A percentile compares a stretch with the other conserved stretches of the same genome.
Conservation (phyloP, 2,329 filamentous ascomycete species). For the Arthrobotrys sphaeroides region DNA sequence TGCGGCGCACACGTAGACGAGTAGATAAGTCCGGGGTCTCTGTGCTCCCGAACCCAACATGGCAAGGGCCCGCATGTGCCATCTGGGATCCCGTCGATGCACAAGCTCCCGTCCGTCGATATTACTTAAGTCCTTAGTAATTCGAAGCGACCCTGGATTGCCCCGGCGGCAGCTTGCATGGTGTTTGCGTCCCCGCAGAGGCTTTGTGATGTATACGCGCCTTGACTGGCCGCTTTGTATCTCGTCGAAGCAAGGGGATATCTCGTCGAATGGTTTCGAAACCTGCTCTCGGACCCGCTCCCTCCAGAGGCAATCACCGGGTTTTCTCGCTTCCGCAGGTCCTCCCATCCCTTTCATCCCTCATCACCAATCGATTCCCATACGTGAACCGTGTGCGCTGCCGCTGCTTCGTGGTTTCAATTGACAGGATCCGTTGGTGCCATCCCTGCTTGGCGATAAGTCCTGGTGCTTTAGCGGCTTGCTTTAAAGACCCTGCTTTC, state of each 20-base stretch:
- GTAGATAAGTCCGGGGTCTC: background rate
- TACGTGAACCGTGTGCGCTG: background rate
- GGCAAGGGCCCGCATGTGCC: background rate
- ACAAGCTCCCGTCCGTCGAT: background rate
- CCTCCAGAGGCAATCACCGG: constrained; percentile 5
- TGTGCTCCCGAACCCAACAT: background rate
- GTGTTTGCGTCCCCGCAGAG: no score
- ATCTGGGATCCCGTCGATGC: background rate
- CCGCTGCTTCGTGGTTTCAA: constrained; percentile 8
- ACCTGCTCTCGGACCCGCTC: background rate
- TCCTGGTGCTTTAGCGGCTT: background rate
- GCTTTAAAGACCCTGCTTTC: constrained; percentile 7
- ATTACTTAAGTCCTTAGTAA: no score
- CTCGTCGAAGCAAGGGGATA: no score
- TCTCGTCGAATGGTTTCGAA: background rate
- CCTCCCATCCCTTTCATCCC: background rate
- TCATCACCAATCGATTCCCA: background rate
- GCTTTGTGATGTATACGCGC: no score
- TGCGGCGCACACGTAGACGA: background rate
- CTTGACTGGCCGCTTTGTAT: background rate
- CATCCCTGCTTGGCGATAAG: constrained; percentile 24
- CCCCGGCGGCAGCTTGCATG: background rate
- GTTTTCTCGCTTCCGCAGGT: background rate
- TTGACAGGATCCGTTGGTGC: constrained; percentile 9
- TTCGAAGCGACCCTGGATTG: background rate